These are phyloP conservation scores for Curvularia spicifera DNA, from an alignment of 2,329 filamentous ascomycete genomes.

Conservation along the genomic window DNA sequence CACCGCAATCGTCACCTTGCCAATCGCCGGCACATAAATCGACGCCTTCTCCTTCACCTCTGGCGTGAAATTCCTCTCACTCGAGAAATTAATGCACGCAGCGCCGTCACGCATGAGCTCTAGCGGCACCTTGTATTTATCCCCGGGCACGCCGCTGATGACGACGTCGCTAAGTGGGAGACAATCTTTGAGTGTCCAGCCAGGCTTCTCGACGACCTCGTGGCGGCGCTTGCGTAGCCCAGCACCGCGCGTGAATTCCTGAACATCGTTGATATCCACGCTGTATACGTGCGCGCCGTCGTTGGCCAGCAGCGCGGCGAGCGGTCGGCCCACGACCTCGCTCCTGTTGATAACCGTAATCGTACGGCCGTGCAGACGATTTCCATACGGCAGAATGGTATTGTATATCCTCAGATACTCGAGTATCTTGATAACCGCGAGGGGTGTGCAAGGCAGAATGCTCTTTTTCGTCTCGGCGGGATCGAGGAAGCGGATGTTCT, in stretches of 20 bases:
- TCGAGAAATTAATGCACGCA: slow-evolving; percentile 99
- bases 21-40: slow-evolving; percentile 95
- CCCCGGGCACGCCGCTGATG: slow-evolving; percentile 87
- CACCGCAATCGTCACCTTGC: slow-evolving; percentile 95
- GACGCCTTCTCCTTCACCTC: slow-evolving; percentile 94
- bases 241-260: slow-evolving; percentile 87
- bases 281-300: slow-evolving; percentile 96
- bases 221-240: slow-evolving; percentile 86
- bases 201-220: slow-evolving; percentile 82
- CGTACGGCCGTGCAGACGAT: slow-evolving; percentile 89
- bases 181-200: slow-evolving; percentile 79
- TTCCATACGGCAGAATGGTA: slow-evolving; percentile 88
- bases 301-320: slow-evolving; percentile 92
- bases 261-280: slow-evolving; percentile 88
- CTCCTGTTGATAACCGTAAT: slow-evolving; percentile 96
- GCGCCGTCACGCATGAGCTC: slow-evolving; percentile 84
- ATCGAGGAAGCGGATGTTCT: slow-evolving; percentile 95
- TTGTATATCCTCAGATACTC: slow-evolving; percentile 98
- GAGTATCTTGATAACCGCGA: slow-evolving; percentile 95
- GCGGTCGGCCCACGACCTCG: slow-evolving; percentile 91
- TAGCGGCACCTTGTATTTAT: slow-evolving; percentile 87
- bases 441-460: slow-evolving; percentile 91
- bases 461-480: slow-evolving; percentile 81
- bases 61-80: slow-evolving; percentile 89
- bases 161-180: slow-evolving; percentile 91